Percentiles rank a stretch among this genome's conserved stretches.
Evolutionary conservation across 495 filamentous ascomycete species (phyloP).

Genomic region (Thermothielavioides terrestris): DNA sequence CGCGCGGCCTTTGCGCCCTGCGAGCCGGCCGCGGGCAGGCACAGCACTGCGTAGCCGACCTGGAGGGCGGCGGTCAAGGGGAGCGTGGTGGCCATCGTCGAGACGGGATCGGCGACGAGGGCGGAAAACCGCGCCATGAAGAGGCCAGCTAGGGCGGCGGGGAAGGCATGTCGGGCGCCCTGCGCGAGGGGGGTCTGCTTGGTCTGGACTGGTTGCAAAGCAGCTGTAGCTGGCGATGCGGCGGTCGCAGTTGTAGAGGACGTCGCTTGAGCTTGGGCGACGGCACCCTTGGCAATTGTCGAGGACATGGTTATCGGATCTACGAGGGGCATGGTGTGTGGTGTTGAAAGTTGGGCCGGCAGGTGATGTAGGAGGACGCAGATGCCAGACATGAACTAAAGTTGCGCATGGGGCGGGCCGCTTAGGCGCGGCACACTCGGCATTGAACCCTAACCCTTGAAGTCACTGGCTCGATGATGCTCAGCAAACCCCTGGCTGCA

Average conservation of each 20-base stretch:
- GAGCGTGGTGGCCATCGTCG: slow-evolving; percentile 52
- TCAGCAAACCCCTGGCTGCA: no score
- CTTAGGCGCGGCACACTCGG: slow-evolving; percentile 1
- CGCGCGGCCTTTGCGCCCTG: slow-evolving; percentile 12
- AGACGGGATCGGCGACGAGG: slow-evolving; percentile 63
- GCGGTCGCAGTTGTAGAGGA: background rate
- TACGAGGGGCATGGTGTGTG: slow-evolving; percentile 23
- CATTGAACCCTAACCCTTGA: slow-evolving; percentile 21
- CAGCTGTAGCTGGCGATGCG: background rate
- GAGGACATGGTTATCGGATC: slow-evolving; percentile 28
- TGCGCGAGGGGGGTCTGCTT: slow-evolving; percentile 27
- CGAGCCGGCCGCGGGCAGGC: slow-evolving; percentile 59
- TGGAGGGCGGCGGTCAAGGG: slow-evolving; percentile 58
- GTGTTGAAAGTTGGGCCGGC: background rate
- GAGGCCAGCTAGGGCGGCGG: slow-evolving; percentile 52
- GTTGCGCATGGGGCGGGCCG: background rate
- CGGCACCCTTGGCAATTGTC: slow-evolving; percentile 13
- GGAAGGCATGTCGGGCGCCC: slow-evolving; percentile 25
- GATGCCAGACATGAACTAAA: no score
- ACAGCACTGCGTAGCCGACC: slow-evolving; percentile 56
- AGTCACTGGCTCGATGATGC: no score
- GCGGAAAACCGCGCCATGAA: slow-evolving; percentile 53
- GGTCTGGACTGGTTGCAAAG: slow-evolving; percentile 27
- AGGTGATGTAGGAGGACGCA: background rate
- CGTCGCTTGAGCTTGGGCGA: slow-evolving; percentile 2